Evolutionary conservation across 2,329 filamentous ascomycete species (phyloP), one percentile per base, ranked within the genome.

Genomic region (Fusarium aywerte): DNA sequence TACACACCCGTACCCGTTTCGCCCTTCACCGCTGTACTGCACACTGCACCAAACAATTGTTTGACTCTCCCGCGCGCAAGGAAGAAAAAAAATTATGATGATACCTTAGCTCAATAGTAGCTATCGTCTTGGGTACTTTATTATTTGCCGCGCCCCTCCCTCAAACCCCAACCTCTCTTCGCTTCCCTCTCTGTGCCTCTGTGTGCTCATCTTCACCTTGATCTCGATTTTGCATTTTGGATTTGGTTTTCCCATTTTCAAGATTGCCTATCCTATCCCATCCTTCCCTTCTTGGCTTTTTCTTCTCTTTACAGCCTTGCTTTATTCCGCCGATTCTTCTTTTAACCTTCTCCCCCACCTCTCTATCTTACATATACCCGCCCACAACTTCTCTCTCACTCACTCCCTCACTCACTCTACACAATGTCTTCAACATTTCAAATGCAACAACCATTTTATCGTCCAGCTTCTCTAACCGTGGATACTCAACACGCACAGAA

Each of bases 401-500:
- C 53, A 35, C 38, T 58, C 58, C 54, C 58, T 57, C 62, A 57
- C 75, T 75, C 74, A 78, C 42, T 42, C 58, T 36, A 29, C 32
- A 64, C 74, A 78, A 86, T 86, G 84, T 83, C 81, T 76, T 82
- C 83, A 73, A 77, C 81, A 75, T 83, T 81, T 74, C 52, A 66
- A 71, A 84, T 85, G 82, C 82, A 82, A 74, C 75, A 80, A 62
- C 65, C 65, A 9, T 85, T 80, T 73, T 87, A 84, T 78, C 80
- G 82, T 76, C 76, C 80, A 73, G 78, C 80, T 65, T 79, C 81
- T 68, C 75, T 87, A 74, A 81, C 81, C 49, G 82, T 87, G 76
- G 84, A 87, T 76, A 85, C 85, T 64, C 80, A 76, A 56, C 80
- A 84, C 71, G 78, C 81, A 53, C 82, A 84, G 67, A 87, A 87